Percentiles rank a stretch among this genome's conserved stretches.
Evolutionary conservation across 345 rosid species (phyloP).

Genomic region (Ceriops tagal): DNA sequence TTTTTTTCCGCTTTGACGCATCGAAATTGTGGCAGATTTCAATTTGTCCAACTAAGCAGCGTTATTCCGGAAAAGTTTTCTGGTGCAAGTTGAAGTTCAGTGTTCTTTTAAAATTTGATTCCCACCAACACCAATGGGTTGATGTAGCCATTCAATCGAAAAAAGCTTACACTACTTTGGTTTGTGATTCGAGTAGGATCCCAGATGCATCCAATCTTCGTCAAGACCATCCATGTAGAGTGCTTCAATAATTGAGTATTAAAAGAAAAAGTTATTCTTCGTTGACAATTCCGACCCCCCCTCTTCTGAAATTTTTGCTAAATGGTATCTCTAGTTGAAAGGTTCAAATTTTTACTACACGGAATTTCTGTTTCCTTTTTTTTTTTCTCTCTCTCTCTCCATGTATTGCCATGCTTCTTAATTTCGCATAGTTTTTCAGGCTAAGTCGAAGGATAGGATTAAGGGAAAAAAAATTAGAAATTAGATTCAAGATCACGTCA

Average conservation of each 20-base stretch:
- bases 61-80: not conserved
- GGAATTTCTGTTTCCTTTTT: too few relatives aligned
- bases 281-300: too few relatives aligned
- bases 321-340: too few relatives aligned
- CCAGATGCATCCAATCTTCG: constrained; percentile 13
- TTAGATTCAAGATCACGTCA: too few relatives aligned
- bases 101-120: not conserved
- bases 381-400: too few relatives aligned
- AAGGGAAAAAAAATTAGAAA: too few relatives aligned
- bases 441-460: too few relatives aligned
- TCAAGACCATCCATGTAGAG: not conserved
- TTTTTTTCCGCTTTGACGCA: too few relatives aligned
- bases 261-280: not conserved
- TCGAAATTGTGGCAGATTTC: not conserved
- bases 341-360: too few relatives aligned
- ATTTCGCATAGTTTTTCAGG: too few relatives aligned
- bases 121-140: not conserved
- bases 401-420: too few relatives aligned
- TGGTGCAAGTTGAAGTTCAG: not conserved
- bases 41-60: not conserved
- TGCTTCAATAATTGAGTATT: constrained; percentile 20
- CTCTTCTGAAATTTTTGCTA: too few relatives aligned
- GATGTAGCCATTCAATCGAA: not conserved
- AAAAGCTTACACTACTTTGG: not conserved
- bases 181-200: constrained; percentile 23